Conservation (phyloP, 73 alveolate genomes). For the Breviolum minutum region DNA sequence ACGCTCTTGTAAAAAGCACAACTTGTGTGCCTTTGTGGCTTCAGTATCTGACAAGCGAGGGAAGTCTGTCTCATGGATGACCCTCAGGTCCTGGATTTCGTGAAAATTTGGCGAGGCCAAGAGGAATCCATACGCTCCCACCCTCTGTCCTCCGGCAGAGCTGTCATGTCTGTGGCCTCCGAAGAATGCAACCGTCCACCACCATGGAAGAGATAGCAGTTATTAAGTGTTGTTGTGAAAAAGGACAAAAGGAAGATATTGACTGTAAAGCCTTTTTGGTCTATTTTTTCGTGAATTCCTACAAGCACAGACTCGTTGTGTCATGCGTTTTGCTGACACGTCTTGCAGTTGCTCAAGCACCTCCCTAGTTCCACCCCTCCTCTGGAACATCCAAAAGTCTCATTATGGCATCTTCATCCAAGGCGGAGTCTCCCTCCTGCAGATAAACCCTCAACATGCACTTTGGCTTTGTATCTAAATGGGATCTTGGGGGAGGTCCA, state of each 20-base stretch:
- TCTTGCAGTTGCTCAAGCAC: background rate
- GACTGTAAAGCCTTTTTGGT: no score
- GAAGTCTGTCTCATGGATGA: constrained; percentile 34
- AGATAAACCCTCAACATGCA: background rate
- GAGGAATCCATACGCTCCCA: background rate
- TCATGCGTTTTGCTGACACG: no score
- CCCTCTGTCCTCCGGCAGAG: constrained; percentile 18
- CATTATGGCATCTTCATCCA: constrained; percentile 25
- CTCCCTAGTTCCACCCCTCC: background rate
- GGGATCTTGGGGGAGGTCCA: no score
- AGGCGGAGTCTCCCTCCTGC: background rate
- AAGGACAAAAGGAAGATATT: no score
- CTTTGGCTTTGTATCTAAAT: no score
- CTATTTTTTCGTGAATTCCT: no score
- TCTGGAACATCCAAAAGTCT: constrained; percentile 45
- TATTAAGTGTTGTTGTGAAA: no score
- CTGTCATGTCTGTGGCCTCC: constrained; percentile 2
- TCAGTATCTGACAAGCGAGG: background rate
- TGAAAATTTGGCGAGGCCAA: no score
- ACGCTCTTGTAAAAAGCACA: no score
- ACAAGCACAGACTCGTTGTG: no score
- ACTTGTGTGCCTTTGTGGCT: background rate
- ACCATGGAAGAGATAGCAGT: no score
- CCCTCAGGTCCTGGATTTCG: no score
- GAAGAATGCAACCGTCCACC: background rate